Evolutionary conservation across 371 early-diverging fungal genomes (phyloP).

Genomic region (Mucor saturninus): DNA sequence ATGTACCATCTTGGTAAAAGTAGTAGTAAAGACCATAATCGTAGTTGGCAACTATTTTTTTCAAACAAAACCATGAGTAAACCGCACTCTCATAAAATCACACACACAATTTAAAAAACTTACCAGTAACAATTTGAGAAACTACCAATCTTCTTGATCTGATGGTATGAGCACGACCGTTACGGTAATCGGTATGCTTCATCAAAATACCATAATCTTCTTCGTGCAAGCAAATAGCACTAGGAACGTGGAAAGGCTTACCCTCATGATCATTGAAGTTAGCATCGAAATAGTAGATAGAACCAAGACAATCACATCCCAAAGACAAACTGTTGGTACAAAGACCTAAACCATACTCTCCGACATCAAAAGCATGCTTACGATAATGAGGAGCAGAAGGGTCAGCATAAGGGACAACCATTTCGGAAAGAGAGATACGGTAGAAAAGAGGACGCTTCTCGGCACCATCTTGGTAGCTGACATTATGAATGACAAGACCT

Average conservation of each 20-base stretch:
- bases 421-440: slow-evolving; percentile 55
- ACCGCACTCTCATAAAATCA: not conserved
- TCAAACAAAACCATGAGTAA: not conserved
- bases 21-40: slow-evolving; percentile 64
- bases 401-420: slow-evolving; percentile 66
- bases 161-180: slow-evolving; percentile 53
- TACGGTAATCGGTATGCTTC: slow-evolving; percentile 63
- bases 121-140: slow-evolving; percentile 59
- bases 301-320: slow-evolving; percentile 62
- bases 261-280: slow-evolving; percentile 55
- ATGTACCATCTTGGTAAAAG: slow-evolving; percentile 62
- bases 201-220: slow-evolving; percentile 58
- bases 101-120: slow-evolving; percentile 20
- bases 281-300: slow-evolving; percentile 62
- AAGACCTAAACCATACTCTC: slow-evolving; percentile 58
- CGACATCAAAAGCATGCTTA: slow-evolving; percentile 61
- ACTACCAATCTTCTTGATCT: slow-evolving; percentile 58
- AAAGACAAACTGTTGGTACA: slow-evolving; percentile 54
- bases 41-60: slow-evolving; percentile 51
- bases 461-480: slow-evolving; percentile 53
- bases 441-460: slow-evolving; percentile 54
- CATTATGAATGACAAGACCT: slow-evolving; percentile 59
- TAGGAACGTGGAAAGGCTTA: slow-evolving; percentile 53
- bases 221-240: slow-evolving; percentile 60
- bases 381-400: slow-evolving; percentile 48